These are phyloP conservation scores for Yamadazyma phyllophila DNA, from an alignment of 805 yeast genomes.

Conservation along the genomic window DNA sequence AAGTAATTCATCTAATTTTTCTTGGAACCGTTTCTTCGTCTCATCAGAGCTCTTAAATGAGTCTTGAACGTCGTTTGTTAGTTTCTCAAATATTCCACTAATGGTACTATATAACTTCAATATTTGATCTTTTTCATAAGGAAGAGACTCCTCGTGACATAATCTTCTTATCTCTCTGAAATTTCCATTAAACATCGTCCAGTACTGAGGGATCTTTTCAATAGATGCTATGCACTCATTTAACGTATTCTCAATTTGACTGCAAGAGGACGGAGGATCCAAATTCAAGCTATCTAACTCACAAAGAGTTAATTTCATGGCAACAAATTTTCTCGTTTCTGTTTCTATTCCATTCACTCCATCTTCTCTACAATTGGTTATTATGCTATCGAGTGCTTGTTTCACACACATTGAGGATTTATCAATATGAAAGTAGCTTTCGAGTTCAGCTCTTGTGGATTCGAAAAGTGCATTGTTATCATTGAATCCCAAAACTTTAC, in stretches of 20 bases:
- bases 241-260: constrained; percentile 8
- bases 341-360: constrained; percentile 40
- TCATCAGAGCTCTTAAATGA: constrained; percentile 8
- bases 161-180: constrained; percentile 52
- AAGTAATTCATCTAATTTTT: constrained; percentile 14
- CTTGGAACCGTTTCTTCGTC: constrained; percentile 6
- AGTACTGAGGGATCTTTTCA: constrained; percentile 54
- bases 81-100: constrained; percentile 25
- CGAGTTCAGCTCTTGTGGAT: constrained; percentile 5
- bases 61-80: constrained; percentile 1
- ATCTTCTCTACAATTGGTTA: constrained; percentile 38
- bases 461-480: background rate
- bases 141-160: constrained; percentile 52
- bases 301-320: constrained; percentile 51
- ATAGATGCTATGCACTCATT: constrained; percentile 40
- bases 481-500: background rate
- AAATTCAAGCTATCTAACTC: constrained; percentile 51
- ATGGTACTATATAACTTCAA: constrained; percentile 46
- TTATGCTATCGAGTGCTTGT: constrained; percentile 37
- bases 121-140: constrained; percentile 52
- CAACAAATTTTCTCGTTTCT: constrained; percentile 34
- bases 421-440: constrained; percentile 1
- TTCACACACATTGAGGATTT: constrained; percentile 31
- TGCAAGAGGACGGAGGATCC: constrained; percentile 29
- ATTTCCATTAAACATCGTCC: constrained; percentile 74